Conservation (phyloP, 768 basidiomycete species). For the Suillus paluster region DNA sequence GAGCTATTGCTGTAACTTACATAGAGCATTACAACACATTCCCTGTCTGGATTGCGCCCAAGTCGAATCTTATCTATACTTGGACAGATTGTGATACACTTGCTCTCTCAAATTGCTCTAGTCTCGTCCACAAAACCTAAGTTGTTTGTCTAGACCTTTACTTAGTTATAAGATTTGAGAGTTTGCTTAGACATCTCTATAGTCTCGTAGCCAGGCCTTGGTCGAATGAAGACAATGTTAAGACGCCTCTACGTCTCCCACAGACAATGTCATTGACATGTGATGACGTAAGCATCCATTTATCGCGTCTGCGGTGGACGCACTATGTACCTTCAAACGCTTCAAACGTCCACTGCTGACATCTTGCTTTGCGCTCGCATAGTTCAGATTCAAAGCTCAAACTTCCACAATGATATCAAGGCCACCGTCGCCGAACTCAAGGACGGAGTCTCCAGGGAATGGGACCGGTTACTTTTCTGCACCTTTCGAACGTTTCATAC, state of each 20-base stretch:
- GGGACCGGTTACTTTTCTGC: constrained; percentile 63
- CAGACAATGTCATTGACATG: no score
- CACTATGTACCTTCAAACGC: background rate
- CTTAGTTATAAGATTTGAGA: background rate
- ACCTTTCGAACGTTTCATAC: constrained; percentile 73
- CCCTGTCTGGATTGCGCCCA: background rate
- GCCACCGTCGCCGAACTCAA: constrained; percentile 43
- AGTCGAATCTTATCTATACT: background rate
- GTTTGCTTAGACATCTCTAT: background rate
- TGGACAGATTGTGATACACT: background rate
- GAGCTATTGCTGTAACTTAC: constrained; percentile 40
- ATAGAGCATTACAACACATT: constrained; percentile 7
- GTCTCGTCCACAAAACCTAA: background rate
- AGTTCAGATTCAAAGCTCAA: background rate
- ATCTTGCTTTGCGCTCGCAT: constrained; percentile 7
- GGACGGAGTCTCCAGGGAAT: constrained; percentile 31
- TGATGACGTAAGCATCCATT: constrained; percentile 1
- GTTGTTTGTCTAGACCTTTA: background rate
- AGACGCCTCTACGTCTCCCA: no score
- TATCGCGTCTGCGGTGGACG: background rate
- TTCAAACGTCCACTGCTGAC: constrained; percentile 13
- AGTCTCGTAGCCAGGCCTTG: no score
- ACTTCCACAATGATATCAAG: constrained; percentile 36
- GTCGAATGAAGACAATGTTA: no score
- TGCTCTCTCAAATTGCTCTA: background rate